Base-by-base conservation (phyloP, 257 asterid genomes). In the Jacaranda copaia region DNA sequence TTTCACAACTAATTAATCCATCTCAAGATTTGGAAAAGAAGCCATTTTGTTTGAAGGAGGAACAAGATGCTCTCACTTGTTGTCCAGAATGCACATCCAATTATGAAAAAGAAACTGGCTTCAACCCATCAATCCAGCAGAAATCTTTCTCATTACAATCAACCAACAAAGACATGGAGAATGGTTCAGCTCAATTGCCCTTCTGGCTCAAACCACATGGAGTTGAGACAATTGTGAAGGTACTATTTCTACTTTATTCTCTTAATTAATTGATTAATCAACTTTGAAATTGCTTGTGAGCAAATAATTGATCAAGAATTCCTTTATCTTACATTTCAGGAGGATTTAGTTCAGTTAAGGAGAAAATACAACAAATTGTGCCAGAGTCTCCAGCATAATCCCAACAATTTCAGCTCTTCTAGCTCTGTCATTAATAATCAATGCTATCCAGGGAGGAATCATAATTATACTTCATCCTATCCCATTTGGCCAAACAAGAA, bases 301-400 rank as follows among this genome's bases (percentile, higher is more conserved):
- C 32, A 16, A 56, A 9, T 25, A 25, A 25, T 25, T 25, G 32
- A 25, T 25, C 32, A 25, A 25, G 32, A 25, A 25, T 25, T 25
- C 32, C 32, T 25, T 40, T 40, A 4, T 40, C 13, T 18, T 15
- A 15, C 32, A 2, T 60, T 79, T 71, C 84, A 93, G 96, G 93
- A 92, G 19, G 89, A 86, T 74, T 73, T 86, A 53, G 67, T 81
- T 74, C 80, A 86, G 53, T 70, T 92, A 80, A 89, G 85, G 92
- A 85, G 85, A 45, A 90, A 89, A 80, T 93, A 93, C 86, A 93
- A 85, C 92, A 87, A 81, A 25, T 53, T 85, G 56, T 93, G 97
- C 84, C 85, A 79, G 72, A 85, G 65, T 68, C 86, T 86, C 35
- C 97, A 92, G 81, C 83, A 82, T 40, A 75, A 80, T 72, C 81